A percentile compares a stretch with the other conserved stretches of the same genome.
Evolutionary conservation across 257 asterid species (phyloP).

Genomic region (Solanum lycopersicoides): DNA sequence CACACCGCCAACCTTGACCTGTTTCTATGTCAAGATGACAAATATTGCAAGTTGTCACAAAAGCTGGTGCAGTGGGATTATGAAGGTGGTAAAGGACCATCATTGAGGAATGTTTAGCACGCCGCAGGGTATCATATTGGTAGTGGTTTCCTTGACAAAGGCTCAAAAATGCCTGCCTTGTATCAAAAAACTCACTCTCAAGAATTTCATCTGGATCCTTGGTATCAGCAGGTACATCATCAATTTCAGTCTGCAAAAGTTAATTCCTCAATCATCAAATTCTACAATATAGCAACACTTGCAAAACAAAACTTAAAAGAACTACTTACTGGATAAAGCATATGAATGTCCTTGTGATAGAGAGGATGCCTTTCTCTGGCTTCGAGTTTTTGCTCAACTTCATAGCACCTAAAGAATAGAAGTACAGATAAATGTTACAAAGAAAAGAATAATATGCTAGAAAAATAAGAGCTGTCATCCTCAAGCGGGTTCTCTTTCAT

Average conservation of each 20-base stretch:
- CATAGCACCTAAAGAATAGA: constrained; percentile 54
- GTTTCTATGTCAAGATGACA: constrained; percentile 87
- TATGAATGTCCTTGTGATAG: constrained; percentile 70
- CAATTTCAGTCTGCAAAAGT: constrained; percentile 54
- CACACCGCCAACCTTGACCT: constrained; percentile 99
- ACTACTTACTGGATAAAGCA: constrained; percentile 61
- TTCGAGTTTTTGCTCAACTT: constrained; percentile 70
- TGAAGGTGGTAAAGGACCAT: constrained; percentile 98
- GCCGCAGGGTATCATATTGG: constrained; percentile 94
- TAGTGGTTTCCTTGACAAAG: constrained; percentile 99
- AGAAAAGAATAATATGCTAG: neutral
- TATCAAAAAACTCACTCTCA: constrained; percentile 97
- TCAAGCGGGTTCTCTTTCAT: neutral
- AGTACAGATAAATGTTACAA: neutral
- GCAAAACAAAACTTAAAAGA: neutral
- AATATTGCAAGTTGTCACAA: constrained; percentile 54
- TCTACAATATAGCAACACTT: neutral
- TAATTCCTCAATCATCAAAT: constrained; percentile 5
- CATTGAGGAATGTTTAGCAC: constrained; percentile 98
- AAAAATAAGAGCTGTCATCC: neutral
- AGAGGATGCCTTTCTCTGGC: constrained; percentile 90
- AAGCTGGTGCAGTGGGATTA: constrained; percentile 98
- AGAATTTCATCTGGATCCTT: constrained; percentile 79
- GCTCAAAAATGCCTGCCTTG: constrained; percentile 94
- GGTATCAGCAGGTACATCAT: constrained; percentile 65